phyloP scores from a whole-genome alignment of 495 filamentous ascomycete species.

The Hyaloscypha hepaticicola region DNA sequence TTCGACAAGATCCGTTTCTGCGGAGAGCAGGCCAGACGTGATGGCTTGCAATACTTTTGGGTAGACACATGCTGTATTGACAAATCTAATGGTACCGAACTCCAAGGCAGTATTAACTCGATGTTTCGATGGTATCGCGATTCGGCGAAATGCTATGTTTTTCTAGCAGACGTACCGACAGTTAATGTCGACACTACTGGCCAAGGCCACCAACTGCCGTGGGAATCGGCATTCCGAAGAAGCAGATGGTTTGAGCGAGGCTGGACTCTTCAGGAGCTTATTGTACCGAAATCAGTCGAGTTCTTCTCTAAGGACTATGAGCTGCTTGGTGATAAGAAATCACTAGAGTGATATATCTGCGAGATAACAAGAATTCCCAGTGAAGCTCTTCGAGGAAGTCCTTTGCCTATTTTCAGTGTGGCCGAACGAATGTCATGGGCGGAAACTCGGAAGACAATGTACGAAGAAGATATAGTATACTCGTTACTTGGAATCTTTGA shows the following conservation, averaged over 20 bases:
- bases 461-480: slow-evolving; percentile 14
- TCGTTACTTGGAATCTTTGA: background rate
- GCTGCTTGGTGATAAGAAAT: too few relatives aligned
- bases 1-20: background rate
- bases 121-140: background rate
- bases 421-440: slow-evolving; percentile 17
- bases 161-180: too few relatives aligned
- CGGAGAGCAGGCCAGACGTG: background rate
- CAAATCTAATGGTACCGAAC: background rate
- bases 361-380: too few relatives aligned
- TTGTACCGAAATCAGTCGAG: too few relatives aligned
- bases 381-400: slow-evolving; percentile 14
- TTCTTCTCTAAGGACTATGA: too few relatives aligned
- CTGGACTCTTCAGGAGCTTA: too few relatives aligned
- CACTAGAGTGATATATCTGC: too few relatives aligned
- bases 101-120: too few relatives aligned
- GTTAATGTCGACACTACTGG: background rate
- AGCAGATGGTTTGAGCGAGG: slow-evolving; percentile 3
- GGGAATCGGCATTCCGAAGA: too few relatives aligned
- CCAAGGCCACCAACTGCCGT: background rate
- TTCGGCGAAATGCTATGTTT: too few relatives aligned
- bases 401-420: slow-evolving; percentile 9
- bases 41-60: slow-evolving; percentile 15
- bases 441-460: slow-evolving; percentile 7
- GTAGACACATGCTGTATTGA: background rate